A percentile compares a stretch with the other conserved stretches of the same genome.
Conservation (phyloP, 768 basidiomycete genomes). For the Cystofilobasidium capitatum region DNA sequence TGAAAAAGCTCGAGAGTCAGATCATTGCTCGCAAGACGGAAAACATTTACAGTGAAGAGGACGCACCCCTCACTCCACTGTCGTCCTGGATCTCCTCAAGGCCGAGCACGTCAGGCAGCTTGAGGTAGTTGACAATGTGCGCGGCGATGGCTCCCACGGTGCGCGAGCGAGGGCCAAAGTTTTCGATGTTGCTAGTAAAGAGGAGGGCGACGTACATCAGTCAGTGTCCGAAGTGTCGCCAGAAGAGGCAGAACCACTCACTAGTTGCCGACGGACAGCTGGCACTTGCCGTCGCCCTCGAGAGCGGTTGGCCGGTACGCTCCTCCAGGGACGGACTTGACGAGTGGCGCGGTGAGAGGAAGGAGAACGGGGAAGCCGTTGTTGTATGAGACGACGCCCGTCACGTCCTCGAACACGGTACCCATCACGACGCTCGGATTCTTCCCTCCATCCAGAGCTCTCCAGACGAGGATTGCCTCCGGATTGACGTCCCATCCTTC, state of each 20-base stretch:
- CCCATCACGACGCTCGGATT: conserved; percentile 49
- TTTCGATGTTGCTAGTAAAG: conserved; percentile 47
- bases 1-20: background rate
- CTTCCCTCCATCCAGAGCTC: conserved; percentile 49
- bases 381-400: conserved; percentile 52
- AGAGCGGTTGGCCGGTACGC: conserved; percentile 43
- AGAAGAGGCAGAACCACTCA: conserved; percentile 29
- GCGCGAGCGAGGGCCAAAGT: conserved; percentile 54
- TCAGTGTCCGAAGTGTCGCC: background rate
- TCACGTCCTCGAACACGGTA: conserved; percentile 46
- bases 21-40: background rate
- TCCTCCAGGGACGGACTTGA: conserved; percentile 42
- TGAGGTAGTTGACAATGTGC: conserved; percentile 48
- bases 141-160: conserved; percentile 49
- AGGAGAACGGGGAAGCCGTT: conserved; percentile 48
- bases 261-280: conserved; percentile 9
- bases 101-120: conserved; percentile 53
- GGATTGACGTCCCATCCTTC: conserved; percentile 52
- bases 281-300: conserved; percentile 17
- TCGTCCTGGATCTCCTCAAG: conserved; percentile 59
- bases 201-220: background rate
- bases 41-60: background rate
- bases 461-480: conserved; percentile 48
- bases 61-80: background rate
- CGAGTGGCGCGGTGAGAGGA: conserved; percentile 49